Evolutionary conservation across 176 grass and related monocot genomes (phyloP), one percentile per base, ranked within the genome.

Genomic region (Neostapfia colusana): DNA sequence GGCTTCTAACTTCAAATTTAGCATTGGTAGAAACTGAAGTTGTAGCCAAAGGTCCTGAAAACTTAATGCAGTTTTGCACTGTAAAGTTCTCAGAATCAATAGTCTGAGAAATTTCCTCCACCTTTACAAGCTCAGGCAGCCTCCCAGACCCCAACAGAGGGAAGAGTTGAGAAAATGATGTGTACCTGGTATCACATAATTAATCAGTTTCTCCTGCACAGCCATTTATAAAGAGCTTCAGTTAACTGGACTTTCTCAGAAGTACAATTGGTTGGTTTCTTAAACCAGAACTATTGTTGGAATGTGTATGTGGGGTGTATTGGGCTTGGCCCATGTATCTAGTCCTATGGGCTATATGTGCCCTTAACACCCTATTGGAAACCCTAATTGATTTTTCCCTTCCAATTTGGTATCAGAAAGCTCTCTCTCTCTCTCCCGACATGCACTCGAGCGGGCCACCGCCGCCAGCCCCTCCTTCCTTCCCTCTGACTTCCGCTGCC

Each of bases 1-100:
- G 91, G 53, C 95, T 98, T 84, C 89, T 86, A 69, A 98, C 55
- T 87, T 98, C 95, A 84, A 98, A 98, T 69, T 92, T 99, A 57
- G 95, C 95, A 84, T 92, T 99, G 69, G 95, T 92, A 12, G 79
- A 82, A 37, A 99, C 73, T 62, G 89, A 92, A 20, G 85, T 90
- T 3, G 85, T 88, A 31, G 85, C 91, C 26, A 99, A 82, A 28
- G 85, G 91, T 42, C 91, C 91, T 10, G 91, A 75, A 86, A 99
- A 92, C 62, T 85, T 85, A 26, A 99, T 90, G 7, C 87, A 94
- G 82, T 99, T 99, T 80, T 95, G 91, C 83, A 95, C 91, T 7
- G 91, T 93, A 31, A 92, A 95, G 80, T 83, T 89, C 12, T 92
- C 87, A 11, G 95, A 90, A 83, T 99, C 95, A 38, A 99, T 92